Evolutionary conservation across 495 filamentous ascomycete genomes (phyloP).

Genomic region (Hypoxylon rickii): DNA sequence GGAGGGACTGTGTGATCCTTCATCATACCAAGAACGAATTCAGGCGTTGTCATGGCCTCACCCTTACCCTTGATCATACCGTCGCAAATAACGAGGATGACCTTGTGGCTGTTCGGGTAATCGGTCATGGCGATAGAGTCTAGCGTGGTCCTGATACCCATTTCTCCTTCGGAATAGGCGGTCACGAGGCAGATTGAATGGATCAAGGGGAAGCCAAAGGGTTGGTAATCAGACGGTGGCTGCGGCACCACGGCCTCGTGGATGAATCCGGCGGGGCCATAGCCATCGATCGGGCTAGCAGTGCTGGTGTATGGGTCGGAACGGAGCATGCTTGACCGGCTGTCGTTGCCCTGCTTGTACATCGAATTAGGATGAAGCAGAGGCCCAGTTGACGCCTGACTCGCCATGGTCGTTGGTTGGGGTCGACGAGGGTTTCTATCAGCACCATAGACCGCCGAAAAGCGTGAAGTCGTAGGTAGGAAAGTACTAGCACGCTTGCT

Average conservation of each 20-base stretch:
- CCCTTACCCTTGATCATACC: conserved; percentile 97
- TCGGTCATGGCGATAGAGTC: conserved; percentile 98
- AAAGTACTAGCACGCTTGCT: conserved; percentile 83
- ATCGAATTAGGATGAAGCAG: conserved; percentile 72
- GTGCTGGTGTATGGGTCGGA: conserved; percentile 55
- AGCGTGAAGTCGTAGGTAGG: conserved; percentile 84
- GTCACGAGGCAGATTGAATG: conserved; percentile 95
- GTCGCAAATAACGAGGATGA: conserved; percentile 94
- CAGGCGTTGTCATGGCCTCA: conserved; percentile 84
- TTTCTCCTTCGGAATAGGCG: conserved; percentile 94
- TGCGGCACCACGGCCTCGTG: conserved; percentile 96
- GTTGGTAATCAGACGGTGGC: conserved; percentile 96
- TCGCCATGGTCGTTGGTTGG: conserved; percentile 91
- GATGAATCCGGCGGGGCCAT: conserved; percentile 90
- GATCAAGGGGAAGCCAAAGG: conserved; percentile 92
- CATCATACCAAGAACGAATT: conserved; percentile 92
- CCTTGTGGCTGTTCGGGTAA: conserved; percentile 98
- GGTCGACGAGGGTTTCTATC: conserved; percentile 58
- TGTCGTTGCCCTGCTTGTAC: conserved; percentile 76
- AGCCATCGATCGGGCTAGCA: conserved; percentile 67
- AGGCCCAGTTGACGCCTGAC: conserved; percentile 81
- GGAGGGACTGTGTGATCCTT: conserved; percentile 80
- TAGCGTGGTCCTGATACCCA: conserved; percentile 89
- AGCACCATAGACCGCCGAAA: conserved; percentile 86
- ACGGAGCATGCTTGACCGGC: conserved; percentile 59